A percentile compares a stretch with the other conserved stretches of the same genome.
phyloP scores from a whole-genome alignment of 176 grass and related monocot species.

The Eragrostis curvula region DNA sequence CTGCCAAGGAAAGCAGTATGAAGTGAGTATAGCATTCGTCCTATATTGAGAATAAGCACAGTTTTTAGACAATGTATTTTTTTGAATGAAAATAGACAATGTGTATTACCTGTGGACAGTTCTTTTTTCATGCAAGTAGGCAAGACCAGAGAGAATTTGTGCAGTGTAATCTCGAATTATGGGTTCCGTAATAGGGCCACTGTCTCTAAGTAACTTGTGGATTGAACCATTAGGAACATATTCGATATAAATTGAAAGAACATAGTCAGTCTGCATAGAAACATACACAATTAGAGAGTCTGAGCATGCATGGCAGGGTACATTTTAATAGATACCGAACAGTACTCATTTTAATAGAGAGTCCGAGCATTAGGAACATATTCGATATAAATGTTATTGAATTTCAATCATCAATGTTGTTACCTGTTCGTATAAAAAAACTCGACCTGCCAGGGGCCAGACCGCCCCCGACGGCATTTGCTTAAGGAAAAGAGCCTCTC shows the following conservation, averaged over 20 bases:
- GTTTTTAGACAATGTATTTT: constrained; percentile 20
- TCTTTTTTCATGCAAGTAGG: constrained; percentile 77
- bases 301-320: constrained; percentile 31
- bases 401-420: no score
- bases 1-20: constrained; percentile 54
- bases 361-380: no score
- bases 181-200: constrained; percentile 89
- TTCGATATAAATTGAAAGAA: constrained; percentile 86
- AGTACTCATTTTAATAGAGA: no score
- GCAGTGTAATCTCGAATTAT: constrained; percentile 77
- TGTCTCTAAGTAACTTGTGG: constrained; percentile 90
- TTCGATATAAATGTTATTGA: no score
- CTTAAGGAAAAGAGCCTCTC: no score
- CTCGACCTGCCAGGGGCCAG: no score
- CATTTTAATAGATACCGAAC: constrained; percentile 5
- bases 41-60: constrained; percentile 20
- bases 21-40: constrained; percentile 17
- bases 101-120: constrained; percentile 95
- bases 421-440: no score
- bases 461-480: no score
- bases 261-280: constrained; percentile 63
- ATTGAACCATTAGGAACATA: constrained; percentile 94
- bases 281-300: constrained; percentile 32
- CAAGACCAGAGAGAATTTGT: constrained; percentile 95
- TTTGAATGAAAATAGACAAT: no score